Conservation (phyloP, 176 grass and related monocot genomes). For the Alopecurus myosuroides region DNA sequence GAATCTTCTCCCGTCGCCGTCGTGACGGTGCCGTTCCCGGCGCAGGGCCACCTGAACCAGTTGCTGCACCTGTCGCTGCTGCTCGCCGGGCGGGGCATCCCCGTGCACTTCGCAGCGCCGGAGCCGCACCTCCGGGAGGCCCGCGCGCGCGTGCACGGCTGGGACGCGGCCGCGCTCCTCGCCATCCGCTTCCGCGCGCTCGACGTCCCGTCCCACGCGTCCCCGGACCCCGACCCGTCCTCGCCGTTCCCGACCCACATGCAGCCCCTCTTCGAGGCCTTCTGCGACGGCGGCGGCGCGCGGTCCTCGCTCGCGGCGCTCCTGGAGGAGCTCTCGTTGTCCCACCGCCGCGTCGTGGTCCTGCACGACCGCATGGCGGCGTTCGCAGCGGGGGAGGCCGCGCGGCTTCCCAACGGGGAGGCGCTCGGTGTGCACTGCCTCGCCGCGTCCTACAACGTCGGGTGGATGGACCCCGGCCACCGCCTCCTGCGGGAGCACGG, state of each 20-base stretch:
- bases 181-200: slow-evolving; percentile 49
- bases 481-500: slow-evolving; percentile 26
- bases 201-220: slow-evolving; percentile 30
- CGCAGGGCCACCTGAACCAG: slow-evolving; percentile 80
- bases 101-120: slow-evolving; percentile 59
- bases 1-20: slow-evolving; percentile 35
- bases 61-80: slow-evolving; percentile 61
- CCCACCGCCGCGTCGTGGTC: slow-evolving; percentile 43
- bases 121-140: slow-evolving; percentile 51
- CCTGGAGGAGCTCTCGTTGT: slow-evolving; percentile 17
- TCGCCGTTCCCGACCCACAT: slow-evolving; percentile 53
- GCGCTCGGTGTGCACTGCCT: slow-evolving; percentile 39
- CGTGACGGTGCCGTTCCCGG: slow-evolving; percentile 51
- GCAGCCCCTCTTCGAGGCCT: slow-evolving; percentile 48
- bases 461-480: slow-evolving; percentile 17
- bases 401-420: slow-evolving; percentile 47
- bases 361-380: slow-evolving; percentile 48
- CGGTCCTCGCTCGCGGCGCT: slow-evolving; percentile 29
- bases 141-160: slow-evolving; percentile 44
- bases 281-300: slow-evolving; percentile 17
- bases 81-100: slow-evolving; percentile 38
- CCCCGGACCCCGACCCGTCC: slow-evolving; percentile 27
- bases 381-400: slow-evolving; percentile 48
- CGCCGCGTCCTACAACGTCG: slow-evolving; percentile 34
- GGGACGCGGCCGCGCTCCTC: neutral